phyloP scores from a whole-genome alignment of 192 early-diverging fungal species.

The Phycomyces nitens region DNA sequence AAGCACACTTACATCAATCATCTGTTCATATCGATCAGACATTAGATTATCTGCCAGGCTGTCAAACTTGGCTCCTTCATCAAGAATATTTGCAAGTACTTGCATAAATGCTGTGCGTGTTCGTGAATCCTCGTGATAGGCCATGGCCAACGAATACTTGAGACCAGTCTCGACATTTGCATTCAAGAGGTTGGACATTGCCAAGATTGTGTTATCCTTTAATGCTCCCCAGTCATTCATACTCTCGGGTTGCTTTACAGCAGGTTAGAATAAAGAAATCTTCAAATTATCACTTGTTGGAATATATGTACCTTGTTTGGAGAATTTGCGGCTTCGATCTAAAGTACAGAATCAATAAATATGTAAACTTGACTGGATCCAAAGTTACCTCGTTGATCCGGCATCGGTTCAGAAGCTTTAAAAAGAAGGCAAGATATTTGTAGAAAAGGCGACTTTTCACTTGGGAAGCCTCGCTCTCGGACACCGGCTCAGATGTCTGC shows the following conservation, averaged over 20 bases:
- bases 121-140: constrained; percentile 74
- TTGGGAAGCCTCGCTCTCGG: constrained; percentile 46
- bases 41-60: constrained; percentile 56
- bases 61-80: constrained; percentile 62
- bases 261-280: no score
- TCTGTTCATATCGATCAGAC: constrained; percentile 55
- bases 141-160: constrained; percentile 68
- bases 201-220: constrained; percentile 51
- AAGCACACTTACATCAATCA: constrained; percentile 49
- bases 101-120: constrained; percentile 74
- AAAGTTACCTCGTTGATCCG: constrained; percentile 46
- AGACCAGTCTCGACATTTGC: constrained; percentile 81
- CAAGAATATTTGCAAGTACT: constrained; percentile 76
- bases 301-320: no score
- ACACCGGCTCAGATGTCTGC: constrained; percentile 50
- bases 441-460: constrained; percentile 60
- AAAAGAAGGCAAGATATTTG: constrained; percentile 70
- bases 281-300: no score
- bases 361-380: not conserved
- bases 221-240: constrained; percentile 12
- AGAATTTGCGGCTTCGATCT: no score
- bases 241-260: not conserved
- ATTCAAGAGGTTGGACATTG: constrained; percentile 72
- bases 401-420: constrained; percentile 63
- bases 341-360: no score